Conservation (phyloP, 495 filamentous ascomycete species). For the Apodospora peruviana region DNA sequence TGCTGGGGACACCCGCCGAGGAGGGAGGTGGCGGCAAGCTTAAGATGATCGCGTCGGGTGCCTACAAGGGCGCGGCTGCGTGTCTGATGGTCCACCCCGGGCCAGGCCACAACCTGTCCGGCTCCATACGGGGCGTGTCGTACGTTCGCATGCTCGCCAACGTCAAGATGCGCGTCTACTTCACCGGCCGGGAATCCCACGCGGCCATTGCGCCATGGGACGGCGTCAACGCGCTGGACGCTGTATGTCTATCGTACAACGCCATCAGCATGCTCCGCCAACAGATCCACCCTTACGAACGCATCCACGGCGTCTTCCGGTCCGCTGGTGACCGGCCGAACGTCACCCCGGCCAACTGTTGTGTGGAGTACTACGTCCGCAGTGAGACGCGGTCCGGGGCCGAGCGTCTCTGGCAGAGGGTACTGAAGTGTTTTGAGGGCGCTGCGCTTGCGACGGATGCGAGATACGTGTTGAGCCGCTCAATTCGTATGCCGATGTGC, state of each 20-base stretch:
- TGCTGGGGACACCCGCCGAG: conserved; percentile 67
- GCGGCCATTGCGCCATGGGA: conserved; percentile 61
- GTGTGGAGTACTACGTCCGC: conserved; percentile 52
- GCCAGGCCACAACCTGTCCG: conserved; percentile 26
- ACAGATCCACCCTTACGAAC: conserved; percentile 42
- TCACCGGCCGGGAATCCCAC: conserved; percentile 47
- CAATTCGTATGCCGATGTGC: conserved; percentile 49
- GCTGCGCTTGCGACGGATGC: conserved; percentile 54
- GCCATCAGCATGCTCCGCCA: conserved; percentile 57
- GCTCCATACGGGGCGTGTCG: conserved; percentile 22
- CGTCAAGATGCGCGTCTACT: conserved; percentile 41
- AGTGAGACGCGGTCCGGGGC: conserved; percentile 38
- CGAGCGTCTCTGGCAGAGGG: conserved; percentile 41
- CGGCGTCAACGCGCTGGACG: conserved; percentile 60
- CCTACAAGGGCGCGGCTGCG: conserved; percentile 42
- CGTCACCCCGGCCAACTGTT: conserved; percentile 50
- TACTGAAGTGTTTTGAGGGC: conserved; percentile 52
- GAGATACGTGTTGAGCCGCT: conserved; percentile 41
- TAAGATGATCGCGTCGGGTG: conserved; percentile 43
- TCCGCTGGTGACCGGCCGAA: conserved; percentile 26
- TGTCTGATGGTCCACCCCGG: conserved; percentile 52
- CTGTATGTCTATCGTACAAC: conserved; percentile 56
- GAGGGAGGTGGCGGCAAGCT: conserved; percentile 52
- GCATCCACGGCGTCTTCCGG: conserved; percentile 26
- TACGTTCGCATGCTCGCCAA: conserved; percentile 48